Conservation (phyloP, 768 basidiomycete species). For the Termitomyces sp. region DNA sequence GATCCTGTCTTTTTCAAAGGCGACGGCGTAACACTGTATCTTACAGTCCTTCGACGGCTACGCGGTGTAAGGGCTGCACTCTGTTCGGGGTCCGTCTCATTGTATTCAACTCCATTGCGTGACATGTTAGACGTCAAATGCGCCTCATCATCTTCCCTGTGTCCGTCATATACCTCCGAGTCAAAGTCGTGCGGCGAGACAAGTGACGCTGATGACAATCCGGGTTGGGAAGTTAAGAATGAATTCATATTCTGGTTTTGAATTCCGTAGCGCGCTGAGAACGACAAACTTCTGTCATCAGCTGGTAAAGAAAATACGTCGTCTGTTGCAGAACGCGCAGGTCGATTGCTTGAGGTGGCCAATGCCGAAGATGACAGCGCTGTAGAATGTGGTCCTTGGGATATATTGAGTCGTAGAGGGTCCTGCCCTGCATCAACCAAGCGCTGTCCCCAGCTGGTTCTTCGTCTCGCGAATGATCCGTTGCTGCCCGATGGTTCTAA, state of each 20-base stretch:
- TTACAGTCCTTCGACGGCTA: constrained; percentile 35
- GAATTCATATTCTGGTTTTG: constrained; percentile 24
- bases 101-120: constrained; percentile 23
- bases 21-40: constrained; percentile 50
- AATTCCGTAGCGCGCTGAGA: constrained; percentile 28
- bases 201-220: constrained; percentile 49
- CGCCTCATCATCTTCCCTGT: constrained; percentile 53
- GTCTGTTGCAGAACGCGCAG: constrained; percentile 22
- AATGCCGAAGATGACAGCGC: constrained; percentile 11
- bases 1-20: constrained; percentile 58
- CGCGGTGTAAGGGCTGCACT: constrained; percentile 33
- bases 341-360: constrained; percentile 13
- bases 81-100: constrained; percentile 43
- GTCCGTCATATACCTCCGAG: constrained; percentile 27
- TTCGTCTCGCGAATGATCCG: constrained; percentile 38
- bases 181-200: constrained; percentile 29
- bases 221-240: constrained; percentile 38
- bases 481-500: constrained; percentile 45
- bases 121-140: constrained; percentile 52
- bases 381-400: constrained; percentile 17
- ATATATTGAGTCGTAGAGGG: constrained; percentile 34
- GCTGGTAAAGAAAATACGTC: constrained; percentile 45
- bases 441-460: constrained; percentile 52
- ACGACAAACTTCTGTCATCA: constrained; percentile 29
- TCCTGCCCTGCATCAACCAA: constrained; percentile 39